A percentile compares a stretch with the other conserved stretches of the same genome.
phyloP scores from a whole-genome alignment of 192 early-diverging fungal genomes.

The Neocallimastix lanati region DNA sequence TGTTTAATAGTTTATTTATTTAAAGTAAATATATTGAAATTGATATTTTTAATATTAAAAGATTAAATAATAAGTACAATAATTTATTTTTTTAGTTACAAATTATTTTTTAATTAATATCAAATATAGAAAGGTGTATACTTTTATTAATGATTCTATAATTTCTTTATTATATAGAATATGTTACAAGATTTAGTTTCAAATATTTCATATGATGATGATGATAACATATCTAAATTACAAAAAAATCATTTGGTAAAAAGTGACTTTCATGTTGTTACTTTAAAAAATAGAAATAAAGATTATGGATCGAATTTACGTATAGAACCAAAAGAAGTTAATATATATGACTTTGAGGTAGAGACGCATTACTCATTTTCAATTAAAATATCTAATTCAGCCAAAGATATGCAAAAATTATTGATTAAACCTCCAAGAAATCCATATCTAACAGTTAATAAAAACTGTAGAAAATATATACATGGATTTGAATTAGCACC shows the following conservation, averaged over 20 bases:
- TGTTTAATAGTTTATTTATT: too few relatives aligned
- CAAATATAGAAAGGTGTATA: too few relatives aligned
- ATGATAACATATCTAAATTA: neutral
- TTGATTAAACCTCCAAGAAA: neutral
- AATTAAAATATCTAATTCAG: neutral
- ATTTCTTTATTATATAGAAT: too few relatives aligned
- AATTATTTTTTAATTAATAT: too few relatives aligned
- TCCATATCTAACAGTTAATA: neutral
- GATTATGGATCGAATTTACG: neutral
- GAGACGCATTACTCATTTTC: neutral
- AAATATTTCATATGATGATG: neutral
- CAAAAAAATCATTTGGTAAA: neutral
- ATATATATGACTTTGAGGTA: neutral
- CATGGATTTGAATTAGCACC: neutral
- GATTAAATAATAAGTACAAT: too few relatives aligned
- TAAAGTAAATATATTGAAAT: too few relatives aligned
- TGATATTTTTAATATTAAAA: too few relatives aligned
- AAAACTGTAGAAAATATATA: neutral
- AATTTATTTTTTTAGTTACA: too few relatives aligned
- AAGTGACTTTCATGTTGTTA: neutral
- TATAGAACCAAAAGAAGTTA: neutral
- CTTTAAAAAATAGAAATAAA: neutral
- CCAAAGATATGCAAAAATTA: neutral
- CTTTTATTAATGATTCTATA: too few relatives aligned
- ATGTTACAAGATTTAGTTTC: neutral